phyloP scores from a whole-genome alignment of 805 yeast genomes.

The Metschnikowia borealis region DNA sequence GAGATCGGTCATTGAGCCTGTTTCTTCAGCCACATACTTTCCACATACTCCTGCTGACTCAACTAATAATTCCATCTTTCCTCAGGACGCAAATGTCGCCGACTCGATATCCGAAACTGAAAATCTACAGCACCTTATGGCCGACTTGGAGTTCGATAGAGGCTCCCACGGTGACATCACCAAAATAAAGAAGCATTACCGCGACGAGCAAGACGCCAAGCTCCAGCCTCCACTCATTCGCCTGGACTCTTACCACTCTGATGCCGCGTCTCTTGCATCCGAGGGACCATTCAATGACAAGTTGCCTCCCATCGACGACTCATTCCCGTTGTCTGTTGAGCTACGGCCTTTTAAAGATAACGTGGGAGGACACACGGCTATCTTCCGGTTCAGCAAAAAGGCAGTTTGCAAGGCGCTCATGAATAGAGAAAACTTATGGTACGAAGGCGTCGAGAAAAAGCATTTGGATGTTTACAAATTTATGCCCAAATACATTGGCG shows the following conservation, averaged over 20 bases:
- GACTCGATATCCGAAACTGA: constrained; percentile 10
- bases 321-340: constrained; percentile 76
- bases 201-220: constrained; percentile 7
- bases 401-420: constrained; percentile 94
- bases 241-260: background rate
- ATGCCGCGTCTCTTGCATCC: background rate
- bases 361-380: constrained; percentile 98
- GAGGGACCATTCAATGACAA: background rate
- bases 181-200: constrained; percentile 18
- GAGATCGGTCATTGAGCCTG: constrained; percentile 44
- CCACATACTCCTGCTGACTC: constrained; percentile 51
- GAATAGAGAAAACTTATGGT: constrained; percentile 86
- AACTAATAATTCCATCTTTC: background rate
- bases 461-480: constrained; percentile 76
- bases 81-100: constrained; percentile 1
- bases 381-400: constrained; percentile 81
- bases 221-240: constrained; percentile 1
- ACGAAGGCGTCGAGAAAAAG: constrained; percentile 76
- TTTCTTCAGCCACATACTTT: constrained; percentile 66
- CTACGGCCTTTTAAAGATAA: constrained; percentile 86
- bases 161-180: constrained; percentile 27
- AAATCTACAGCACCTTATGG: constrained; percentile 44
- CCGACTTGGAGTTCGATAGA: constrained; percentile 47
- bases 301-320: background rate
- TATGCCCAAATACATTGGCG: constrained; percentile 95